Conservation (phyloP, 139 green algal species). For the Coccomyxa sp. region DNA sequence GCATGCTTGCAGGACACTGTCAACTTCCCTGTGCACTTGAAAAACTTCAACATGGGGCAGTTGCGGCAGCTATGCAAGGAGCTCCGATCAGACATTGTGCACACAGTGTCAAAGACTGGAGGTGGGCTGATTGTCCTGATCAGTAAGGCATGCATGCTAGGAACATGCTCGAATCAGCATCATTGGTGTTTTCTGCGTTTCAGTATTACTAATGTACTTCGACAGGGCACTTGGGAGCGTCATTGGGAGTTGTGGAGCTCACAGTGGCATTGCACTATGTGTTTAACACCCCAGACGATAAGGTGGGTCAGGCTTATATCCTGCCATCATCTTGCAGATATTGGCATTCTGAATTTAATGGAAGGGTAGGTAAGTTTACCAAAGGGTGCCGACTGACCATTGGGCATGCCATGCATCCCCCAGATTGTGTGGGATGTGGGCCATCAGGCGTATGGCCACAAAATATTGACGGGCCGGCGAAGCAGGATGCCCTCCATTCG, state of each 20-base stretch:
- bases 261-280: slow-evolving; percentile 98
- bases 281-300: slow-evolving; percentile 94
- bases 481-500: slow-evolving; percentile 89
- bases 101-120: slow-evolving; percentile 71
- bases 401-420: slow-evolving; percentile 20
- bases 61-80: slow-evolving; percentile 94
- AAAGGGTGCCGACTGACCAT: background rate
- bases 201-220: no score
- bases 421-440: slow-evolving; percentile 94
- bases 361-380: no score
- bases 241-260: slow-evolving; percentile 94
- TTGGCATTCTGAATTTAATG: no score
- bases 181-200: no score
- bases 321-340: background rate
- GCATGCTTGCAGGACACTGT: slow-evolving; percentile 86
- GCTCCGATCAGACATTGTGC: slow-evolving; percentile 90
- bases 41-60: slow-evolving; percentile 90
- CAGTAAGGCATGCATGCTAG: no score
- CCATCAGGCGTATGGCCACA: slow-evolving; percentile 97
- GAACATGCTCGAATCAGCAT: no score
- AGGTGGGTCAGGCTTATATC: slow-evolving; percentile 18
- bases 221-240: slow-evolving; percentile 91
- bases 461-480: slow-evolving; percentile 95
- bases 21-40: slow-evolving; percentile 97
- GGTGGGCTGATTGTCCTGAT: background rate